A percentile compares a stretch with the other conserved stretches of the same genome.
These are phyloP conservation scores for Aspergillus sp. DNA, from an alignment of 2,329 filamentous ascomycete genomes.

Conservation along the genomic window DNA sequence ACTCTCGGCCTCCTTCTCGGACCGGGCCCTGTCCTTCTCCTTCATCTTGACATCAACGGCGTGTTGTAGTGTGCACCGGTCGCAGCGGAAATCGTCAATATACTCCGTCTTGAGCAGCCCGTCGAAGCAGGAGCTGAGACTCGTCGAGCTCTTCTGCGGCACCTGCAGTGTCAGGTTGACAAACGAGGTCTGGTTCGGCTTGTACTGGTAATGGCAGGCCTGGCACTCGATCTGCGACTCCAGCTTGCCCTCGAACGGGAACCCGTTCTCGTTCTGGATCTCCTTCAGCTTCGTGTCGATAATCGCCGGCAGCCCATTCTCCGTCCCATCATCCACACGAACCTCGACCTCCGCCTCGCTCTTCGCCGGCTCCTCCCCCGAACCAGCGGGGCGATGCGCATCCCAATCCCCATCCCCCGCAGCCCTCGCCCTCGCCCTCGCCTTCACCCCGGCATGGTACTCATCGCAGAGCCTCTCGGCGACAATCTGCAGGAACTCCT, in stretches of 20 bases:
- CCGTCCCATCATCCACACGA: slow-evolving; percentile 27
- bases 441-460: slow-evolving; percentile 74
- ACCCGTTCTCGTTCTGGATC: slow-evolving; percentile 45
- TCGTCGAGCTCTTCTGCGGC: slow-evolving; percentile 70
- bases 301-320: slow-evolving; percentile 23
- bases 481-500: slow-evolving; percentile 92
- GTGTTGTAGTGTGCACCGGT: slow-evolving; percentile 79
- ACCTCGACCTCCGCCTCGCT: slow-evolving; percentile 23
- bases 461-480: slow-evolving; percentile 88
- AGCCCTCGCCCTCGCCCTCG: slow-evolving; percentile 42
- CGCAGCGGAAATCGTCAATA: slow-evolving; percentile 95
- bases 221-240: slow-evolving; percentile 94
- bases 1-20: slow-evolving; percentile 42
- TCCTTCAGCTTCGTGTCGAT: slow-evolving; percentile 30
- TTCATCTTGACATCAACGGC: slow-evolving; percentile 56
- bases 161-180: slow-evolving; percentile 89
- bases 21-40: slow-evolving; percentile 48
- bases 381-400: slow-evolving; percentile 5
- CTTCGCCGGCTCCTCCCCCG: slow-evolving; percentile 9
- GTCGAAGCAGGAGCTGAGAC: slow-evolving; percentile 82
- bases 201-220: slow-evolving; percentile 81
- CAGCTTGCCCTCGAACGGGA: slow-evolving; percentile 83
- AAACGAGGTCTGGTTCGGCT: slow-evolving; percentile 72
- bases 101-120: slow-evolving; percentile 89
- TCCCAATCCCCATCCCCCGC: slow-evolving; percentile 12